A percentile compares a stretch with the other conserved stretches of the same genome.
Conservation (phyloP, 169 alveolate species). For the Amoebophrya sp. region DNA sequence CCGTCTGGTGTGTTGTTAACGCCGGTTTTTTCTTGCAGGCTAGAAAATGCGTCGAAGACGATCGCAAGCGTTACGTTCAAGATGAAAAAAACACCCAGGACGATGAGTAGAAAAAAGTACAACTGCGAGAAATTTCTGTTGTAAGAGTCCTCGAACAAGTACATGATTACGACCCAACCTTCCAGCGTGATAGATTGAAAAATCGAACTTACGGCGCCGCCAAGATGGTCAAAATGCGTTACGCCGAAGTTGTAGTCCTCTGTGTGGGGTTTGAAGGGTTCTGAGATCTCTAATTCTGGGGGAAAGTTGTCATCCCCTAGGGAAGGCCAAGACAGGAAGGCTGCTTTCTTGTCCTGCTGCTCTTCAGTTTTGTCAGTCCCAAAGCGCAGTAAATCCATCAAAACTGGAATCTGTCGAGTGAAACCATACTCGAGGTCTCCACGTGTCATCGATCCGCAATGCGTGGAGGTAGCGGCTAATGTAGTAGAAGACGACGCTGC, state of each 20-base stretch:
- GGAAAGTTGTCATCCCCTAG: no score
- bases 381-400: no score
- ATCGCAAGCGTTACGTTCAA: slow-evolving; percentile 33
- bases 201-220: slow-evolving; percentile 23
- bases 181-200: slow-evolving; percentile 50
- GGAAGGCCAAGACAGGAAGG: no score
- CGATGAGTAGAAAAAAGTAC: slow-evolving; percentile 10
- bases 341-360: no score
- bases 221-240: slow-evolving; percentile 26
- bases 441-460: no score
- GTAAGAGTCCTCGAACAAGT: slow-evolving; percentile 23
- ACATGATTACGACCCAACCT: slow-evolving; percentile 60
- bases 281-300: not conserved
- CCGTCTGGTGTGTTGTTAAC: not conserved
- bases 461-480: no score
- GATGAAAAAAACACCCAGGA: slow-evolving; percentile 30
- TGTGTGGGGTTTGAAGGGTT: not conserved
- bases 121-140: not conserved
- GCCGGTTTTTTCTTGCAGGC: not conserved
- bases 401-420: no score
- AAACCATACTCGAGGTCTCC: no score
- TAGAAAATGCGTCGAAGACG: slow-evolving; percentile 28
- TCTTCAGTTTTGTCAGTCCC: no score
- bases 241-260: slow-evolving; percentile 27
- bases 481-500: no score